phyloP scores from a whole-genome alignment of 1,139 yeast species.

The Meyerozyma guilliermondii region DNA sequence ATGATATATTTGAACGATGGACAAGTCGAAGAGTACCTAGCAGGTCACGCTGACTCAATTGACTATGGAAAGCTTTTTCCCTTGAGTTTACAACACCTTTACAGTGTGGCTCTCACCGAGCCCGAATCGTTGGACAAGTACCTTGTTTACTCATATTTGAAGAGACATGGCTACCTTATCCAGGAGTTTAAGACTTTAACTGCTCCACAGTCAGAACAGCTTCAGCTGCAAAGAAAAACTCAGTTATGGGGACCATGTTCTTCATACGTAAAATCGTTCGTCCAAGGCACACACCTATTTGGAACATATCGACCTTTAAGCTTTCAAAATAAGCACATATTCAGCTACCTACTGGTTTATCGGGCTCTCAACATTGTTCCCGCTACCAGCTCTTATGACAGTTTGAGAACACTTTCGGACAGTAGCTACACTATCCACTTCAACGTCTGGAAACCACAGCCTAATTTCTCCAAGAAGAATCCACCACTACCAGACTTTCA shows the following conservation, averaged over 20 bases:
- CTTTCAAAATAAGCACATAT: conserved; percentile 21
- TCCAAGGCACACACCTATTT: not conserved
- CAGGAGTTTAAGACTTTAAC: not conserved
- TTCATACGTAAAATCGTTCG: not conserved
- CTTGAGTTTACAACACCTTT: conserved; percentile 62
- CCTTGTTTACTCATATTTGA: conserved; percentile 69
- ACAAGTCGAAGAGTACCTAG: conserved; percentile 8
- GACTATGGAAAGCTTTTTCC: conserved; percentile 27
- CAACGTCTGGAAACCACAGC: conserved; percentile 83
- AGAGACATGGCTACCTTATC: conserved; percentile 70
- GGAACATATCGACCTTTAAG: not conserved
- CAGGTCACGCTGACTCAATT: conserved; percentile 10
- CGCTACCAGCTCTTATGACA: conserved; percentile 16
- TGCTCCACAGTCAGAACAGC: conserved; percentile 2
- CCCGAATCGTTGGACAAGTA: conserved; percentile 46
- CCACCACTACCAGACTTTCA: conserved; percentile 71
- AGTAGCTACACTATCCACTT: conserved; percentile 28
- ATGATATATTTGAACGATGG: conserved; percentile 40
- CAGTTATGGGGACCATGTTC: not conserved
- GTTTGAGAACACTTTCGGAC: conserved; percentile 6
- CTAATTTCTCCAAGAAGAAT: conserved; percentile 59
- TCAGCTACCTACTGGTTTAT: conserved; percentile 35
- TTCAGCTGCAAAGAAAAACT: not conserved
- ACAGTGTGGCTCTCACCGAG: conserved; percentile 43
- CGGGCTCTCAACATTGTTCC: conserved; percentile 32